These are phyloP conservation scores for Microbotryum scabiosae DNA, from an alignment of 1,284 basidiomycete species.

Conservation along the genomic window DNA sequence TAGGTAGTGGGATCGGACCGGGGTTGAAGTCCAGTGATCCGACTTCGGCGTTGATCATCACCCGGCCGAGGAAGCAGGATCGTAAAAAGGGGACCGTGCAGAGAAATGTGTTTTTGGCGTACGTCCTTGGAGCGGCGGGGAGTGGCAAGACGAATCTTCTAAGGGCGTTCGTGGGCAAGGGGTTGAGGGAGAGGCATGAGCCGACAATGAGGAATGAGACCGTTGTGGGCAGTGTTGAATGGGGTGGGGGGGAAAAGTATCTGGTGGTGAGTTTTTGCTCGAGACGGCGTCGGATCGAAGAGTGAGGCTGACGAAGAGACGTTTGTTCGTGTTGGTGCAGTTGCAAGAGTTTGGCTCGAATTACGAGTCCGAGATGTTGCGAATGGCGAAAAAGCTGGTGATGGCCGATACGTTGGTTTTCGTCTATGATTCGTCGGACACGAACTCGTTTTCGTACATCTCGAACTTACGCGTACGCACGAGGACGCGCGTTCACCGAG, in stretches of 20 bases:
- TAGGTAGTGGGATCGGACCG: not conserved
- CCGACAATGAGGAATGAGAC: slow-evolving; percentile 82
- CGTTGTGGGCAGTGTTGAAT: slow-evolving; percentile 92
- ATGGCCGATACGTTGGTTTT: slow-evolving; percentile 89
- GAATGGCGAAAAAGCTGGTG: slow-evolving; percentile 83
- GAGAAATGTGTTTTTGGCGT: slow-evolving; percentile 69
- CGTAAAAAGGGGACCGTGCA: slow-evolving; percentile 77
- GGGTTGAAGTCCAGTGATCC: slow-evolving; percentile 36
- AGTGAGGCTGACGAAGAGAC: no score
- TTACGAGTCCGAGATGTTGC: slow-evolving; percentile 83
- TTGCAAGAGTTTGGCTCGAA: slow-evolving; percentile 94
- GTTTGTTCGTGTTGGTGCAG: no score
- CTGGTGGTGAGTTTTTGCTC: slow-evolving; percentile 83
- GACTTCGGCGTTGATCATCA: slow-evolving; percentile 70
- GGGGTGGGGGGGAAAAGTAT: slow-evolving; percentile 90
- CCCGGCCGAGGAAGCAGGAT: slow-evolving; percentile 64
- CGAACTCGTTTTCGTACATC: slow-evolving; percentile 97
- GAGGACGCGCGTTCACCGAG: not conserved
- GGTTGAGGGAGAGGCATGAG: slow-evolving; percentile 58
- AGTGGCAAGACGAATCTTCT: slow-evolving; percentile 88
- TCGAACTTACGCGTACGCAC: slow-evolving; percentile 77
- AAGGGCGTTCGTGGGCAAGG: slow-evolving; percentile 75
- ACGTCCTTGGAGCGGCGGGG: slow-evolving; percentile 85
- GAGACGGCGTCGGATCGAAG: no score
- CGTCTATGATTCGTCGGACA: slow-evolving; percentile 95